These are phyloP conservation scores for Corinectria fuckeliana DNA, from an alignment of 2,329 filamentous ascomycete species.

Conservation along the genomic window DNA sequence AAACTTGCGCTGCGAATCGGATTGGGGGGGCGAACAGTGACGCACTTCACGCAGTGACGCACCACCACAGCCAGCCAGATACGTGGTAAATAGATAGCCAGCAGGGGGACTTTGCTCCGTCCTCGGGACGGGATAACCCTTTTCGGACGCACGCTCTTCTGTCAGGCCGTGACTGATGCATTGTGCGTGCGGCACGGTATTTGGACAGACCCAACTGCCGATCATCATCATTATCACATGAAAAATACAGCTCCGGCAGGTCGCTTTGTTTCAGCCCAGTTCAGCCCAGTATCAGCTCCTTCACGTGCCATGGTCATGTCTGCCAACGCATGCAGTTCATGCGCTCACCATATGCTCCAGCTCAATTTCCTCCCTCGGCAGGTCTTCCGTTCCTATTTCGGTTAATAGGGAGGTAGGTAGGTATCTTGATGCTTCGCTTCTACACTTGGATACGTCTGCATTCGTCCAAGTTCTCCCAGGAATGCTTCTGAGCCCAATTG, in stretches of 20 bases:
- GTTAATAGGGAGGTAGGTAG: too few species aligned
- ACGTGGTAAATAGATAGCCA: not conserved
- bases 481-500: not conserved
- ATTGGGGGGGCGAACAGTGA: not conserved
- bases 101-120: not conserved
- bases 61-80: not conserved
- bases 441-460: not conserved
- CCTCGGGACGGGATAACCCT: not conserved
- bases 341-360: not conserved
- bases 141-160: not conserved
- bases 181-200: not conserved
- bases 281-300: not conserved
- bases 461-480: not conserved
- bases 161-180: not conserved
- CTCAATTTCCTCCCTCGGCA: too few species aligned
- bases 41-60: not conserved
- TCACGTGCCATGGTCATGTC: too few species aligned
- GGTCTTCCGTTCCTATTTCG: not conserved
- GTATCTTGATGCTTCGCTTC: not conserved
- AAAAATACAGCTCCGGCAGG: constrained; percentile 6
- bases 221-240: constrained; percentile 10
- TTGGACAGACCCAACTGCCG: not conserved
- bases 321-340: too few species aligned
- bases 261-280: not conserved
- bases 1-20: not conserved